Evolutionary conservation across 441 rosid genomes (phyloP).

Genomic region (Aleurites moluccanus): DNA sequence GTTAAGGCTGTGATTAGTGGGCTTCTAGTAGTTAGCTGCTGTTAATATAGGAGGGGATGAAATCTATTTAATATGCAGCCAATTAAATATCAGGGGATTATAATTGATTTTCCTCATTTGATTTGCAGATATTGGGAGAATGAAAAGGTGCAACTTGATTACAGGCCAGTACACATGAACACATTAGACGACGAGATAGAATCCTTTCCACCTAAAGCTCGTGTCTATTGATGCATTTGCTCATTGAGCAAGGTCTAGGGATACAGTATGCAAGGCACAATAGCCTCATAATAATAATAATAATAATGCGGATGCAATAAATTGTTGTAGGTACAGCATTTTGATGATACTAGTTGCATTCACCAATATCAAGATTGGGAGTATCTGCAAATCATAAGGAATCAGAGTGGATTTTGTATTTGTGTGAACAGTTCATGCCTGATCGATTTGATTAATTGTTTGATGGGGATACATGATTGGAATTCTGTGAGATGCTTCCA

Average conservation of each 20-base stretch:
- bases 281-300: constrained; percentile 10
- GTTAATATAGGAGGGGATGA: not conserved
- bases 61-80: not conserved
- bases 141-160: constrained; percentile 79
- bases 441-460: no score
- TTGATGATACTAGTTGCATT: constrained; percentile 23
- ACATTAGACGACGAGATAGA: constrained; percentile 86
- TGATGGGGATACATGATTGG: not conserved
- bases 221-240: constrained; percentile 61
- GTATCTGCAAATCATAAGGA: not conserved
- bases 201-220: constrained; percentile 96
- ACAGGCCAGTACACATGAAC: constrained; percentile 97
- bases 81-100: not conserved
- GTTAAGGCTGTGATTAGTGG: not conserved
- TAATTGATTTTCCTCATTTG: not conserved
- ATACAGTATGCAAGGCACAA: constrained; percentile 1
- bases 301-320: constrained; percentile 37
- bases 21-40: not conserved
- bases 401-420: not conserved
- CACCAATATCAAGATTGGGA: not conserved
- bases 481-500: not conserved
- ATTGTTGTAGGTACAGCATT: constrained; percentile 23
- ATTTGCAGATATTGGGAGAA: constrained; percentile 82
- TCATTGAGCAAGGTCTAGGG: not conserved
- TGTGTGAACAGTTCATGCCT: not conserved